phyloP scores from a whole-genome alignment of 202 grass and related monocot species.

The Zoysia matrella region DNA sequence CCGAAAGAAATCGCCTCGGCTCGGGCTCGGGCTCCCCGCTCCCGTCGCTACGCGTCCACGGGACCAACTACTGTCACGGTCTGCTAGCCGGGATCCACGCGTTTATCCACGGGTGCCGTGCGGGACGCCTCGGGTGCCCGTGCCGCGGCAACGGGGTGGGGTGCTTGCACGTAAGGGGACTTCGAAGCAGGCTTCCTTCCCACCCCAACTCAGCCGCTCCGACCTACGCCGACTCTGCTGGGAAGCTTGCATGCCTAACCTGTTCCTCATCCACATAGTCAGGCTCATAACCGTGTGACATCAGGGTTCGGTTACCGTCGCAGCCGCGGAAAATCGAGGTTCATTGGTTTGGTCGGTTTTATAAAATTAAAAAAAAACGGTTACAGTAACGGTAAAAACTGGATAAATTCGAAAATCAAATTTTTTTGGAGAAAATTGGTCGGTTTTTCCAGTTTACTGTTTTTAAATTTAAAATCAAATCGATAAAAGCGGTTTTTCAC shows the following conservation, averaged over 20 bases:
- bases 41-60: slow-evolving; percentile 54
- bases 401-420: too few relatives aligned
- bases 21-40: slow-evolving; percentile 1
- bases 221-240: background rate
- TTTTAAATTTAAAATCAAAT: too few relatives aligned
- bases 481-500: too few relatives aligned
- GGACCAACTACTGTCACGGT: background rate
- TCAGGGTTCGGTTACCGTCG: too few relatives aligned
- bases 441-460: too few relatives aligned
- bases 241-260: background rate
- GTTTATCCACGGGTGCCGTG: background rate
- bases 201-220: slow-evolving; percentile 7
- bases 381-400: too few relatives aligned
- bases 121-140: slow-evolving; percentile 25
- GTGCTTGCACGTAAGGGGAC: slow-evolving; percentile 87
- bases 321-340: too few relatives aligned
- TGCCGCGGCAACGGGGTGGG: slow-evolving; percentile 30
- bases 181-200: slow-evolving; percentile 47
- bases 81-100: background rate
- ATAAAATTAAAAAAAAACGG: too few relatives aligned
- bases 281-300: too few relatives aligned
- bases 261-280: too few relatives aligned
- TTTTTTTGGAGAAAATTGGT: too few relatives aligned
- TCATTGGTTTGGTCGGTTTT: too few relatives aligned
- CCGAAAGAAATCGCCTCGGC: slow-evolving; percentile 57